These are phyloP conservation scores for Datisca glomerata DNA, from an alignment of 306 rosid species.

Conservation along the genomic window DNA sequence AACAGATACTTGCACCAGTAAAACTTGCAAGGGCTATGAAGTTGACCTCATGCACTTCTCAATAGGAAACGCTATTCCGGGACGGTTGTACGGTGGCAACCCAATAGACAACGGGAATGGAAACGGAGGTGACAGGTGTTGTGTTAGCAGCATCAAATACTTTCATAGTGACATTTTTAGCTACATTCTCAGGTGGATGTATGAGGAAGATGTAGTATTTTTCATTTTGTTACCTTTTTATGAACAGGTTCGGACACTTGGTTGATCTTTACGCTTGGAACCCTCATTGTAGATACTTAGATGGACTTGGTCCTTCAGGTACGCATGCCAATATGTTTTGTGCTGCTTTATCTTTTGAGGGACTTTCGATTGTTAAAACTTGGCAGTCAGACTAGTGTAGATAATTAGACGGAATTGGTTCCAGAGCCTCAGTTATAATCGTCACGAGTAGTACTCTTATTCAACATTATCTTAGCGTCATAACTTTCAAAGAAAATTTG, in stretches of 20 bases:
- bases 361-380: too few species aligned
- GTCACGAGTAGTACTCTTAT: too few species aligned
- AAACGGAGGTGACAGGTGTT: conserved; percentile 78
- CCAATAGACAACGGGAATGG: conserved; percentile 55
- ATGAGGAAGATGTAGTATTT: too few species aligned
- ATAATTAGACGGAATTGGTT: too few species aligned
- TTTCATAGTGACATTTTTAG: neutral
- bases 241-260: conserved; percentile 73
- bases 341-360: too few species aligned
- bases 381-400: too few species aligned
- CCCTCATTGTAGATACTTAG: conserved; percentile 86
- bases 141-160: too few species aligned
- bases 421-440: too few species aligned
- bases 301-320: conserved; percentile 81
- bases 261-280: conserved; percentile 91
- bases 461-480: too few species aligned
- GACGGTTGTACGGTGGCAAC: conserved; percentile 86
- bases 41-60: conserved; percentile 96
- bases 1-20: conserved; percentile 55
- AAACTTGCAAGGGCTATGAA: conserved; percentile 85
- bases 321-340: neutral
- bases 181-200: neutral
- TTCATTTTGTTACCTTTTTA: conserved; percentile 7
- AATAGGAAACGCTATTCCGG: conserved; percentile 85
- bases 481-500: too few species aligned